Base-by-base conservation (phyloP, 148 eudicot species). In the Bassia scoparia region DNA sequence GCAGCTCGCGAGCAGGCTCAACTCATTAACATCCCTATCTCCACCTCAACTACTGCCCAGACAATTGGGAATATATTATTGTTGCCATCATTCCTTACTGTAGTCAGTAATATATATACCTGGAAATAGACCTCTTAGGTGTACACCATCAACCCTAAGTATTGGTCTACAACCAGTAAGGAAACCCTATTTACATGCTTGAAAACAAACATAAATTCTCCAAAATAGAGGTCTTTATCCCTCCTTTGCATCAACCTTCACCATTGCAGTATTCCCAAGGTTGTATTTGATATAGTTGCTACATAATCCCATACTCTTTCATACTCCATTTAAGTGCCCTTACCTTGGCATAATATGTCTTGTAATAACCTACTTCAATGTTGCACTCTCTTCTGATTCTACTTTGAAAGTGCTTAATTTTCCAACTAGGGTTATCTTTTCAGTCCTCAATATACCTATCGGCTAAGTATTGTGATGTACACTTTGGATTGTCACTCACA, bases 61-160 rank as follows among this genome's bases (percentile, higher is more conserved):
- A 69, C 69, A 0, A 76, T 29, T 3, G 52, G 74, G 21, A 60
- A 76, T 5, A 76, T 46, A 35, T 76, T 76, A 15, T 24, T 26
- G 21, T 69, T 76, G 2, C 60, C 79, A 69, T 68, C 61, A 17
- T 46, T 59, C 4, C 67, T 67, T 14, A 75, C 67, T 2, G 44
- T 34, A 15, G 21, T 27, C 5, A n/a, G n/a, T n/a, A n/a, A 74
- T 12, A 0, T 17, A 5, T 4, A 33, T 33, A 7, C 65, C 77
- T 6, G 53, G 20, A 15, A 54, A 60, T 35, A 11, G 17, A 1
- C 67, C 78, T 21, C 26, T 67, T 18, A 75, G 9, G 33, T 61
- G 69, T 5, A 33, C 43, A 4, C 54, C 72, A 76, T 76, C 74
- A 12, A 76, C 52, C n/a, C 74, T 69, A 1, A 76, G 18, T 11